These are phyloP conservation scores for Clavulina sp. DNA, from an alignment of 768 basidiomycete species.

Conservation along the genomic window DNA sequence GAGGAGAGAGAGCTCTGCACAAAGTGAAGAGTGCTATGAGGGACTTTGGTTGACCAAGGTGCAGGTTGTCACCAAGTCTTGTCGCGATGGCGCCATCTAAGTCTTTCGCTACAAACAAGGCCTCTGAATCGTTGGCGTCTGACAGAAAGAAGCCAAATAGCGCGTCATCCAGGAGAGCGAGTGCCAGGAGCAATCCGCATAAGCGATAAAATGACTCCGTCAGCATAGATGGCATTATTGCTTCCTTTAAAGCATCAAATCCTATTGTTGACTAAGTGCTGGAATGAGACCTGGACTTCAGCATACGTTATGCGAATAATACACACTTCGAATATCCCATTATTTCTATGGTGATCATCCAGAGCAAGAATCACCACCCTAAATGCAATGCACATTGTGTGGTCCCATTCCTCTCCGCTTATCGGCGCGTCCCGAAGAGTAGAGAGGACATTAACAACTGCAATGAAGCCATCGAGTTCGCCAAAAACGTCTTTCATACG, in stretches of 20 bases:
- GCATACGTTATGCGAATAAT: background rate
- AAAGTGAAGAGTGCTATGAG: conserved; percentile 42
- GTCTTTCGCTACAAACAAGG: background rate
- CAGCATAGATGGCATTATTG: conserved; percentile 29
- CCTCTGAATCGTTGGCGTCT: background rate
- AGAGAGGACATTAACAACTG: conserved; percentile 54
- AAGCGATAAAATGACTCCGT: conserved; percentile 32
- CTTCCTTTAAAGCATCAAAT: conserved; percentile 42
- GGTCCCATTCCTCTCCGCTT: conserved; percentile 2
- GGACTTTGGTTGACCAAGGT: conserved; percentile 28
- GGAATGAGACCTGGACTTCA: too few species aligned
- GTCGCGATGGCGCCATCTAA: background rate
- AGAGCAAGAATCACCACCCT: conserved; percentile 28
- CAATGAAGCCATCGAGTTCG: conserved; percentile 65
- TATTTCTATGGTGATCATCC: conserved; percentile 35
- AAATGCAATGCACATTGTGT: background rate
- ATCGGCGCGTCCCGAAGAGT: conserved; percentile 23
- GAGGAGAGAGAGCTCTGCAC: conserved; percentile 20
- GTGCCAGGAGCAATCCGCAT: conserved; percentile 47
- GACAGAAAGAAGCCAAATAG: conserved; percentile 36
- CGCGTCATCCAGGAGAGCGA: conserved; percentile 49
- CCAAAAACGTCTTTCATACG: conserved; percentile 60
- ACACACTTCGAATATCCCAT: conserved; percentile 48
- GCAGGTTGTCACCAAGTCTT: background rate
- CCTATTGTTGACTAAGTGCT: conserved; percentile 36